A percentile compares a stretch with the other conserved stretches of the same genome.
Conservation (phyloP, 1,284 basidiomycete species). For the Fomes fomentarius region DNA sequence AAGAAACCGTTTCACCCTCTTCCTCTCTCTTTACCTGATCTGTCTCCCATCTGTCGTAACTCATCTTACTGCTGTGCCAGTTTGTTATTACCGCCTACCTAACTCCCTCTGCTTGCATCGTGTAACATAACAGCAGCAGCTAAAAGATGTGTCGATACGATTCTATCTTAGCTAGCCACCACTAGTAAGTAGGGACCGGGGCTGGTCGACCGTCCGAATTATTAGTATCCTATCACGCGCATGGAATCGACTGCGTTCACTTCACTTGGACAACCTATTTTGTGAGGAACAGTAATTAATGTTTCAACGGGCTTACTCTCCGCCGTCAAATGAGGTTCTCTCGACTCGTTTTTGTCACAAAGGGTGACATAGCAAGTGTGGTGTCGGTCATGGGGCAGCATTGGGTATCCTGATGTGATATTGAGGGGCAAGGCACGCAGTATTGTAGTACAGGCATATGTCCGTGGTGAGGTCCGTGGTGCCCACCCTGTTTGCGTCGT, state of each 20-base stretch:
- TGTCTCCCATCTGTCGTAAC: conserved; percentile 23
- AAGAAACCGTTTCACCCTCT: conserved; percentile 1
- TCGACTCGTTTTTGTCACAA: too few species aligned
- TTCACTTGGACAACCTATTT: not conserved
- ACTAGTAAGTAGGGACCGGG: conserved; percentile 22
- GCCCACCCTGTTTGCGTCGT: conserved; percentile 1
- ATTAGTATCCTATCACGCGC: conserved; percentile 22
- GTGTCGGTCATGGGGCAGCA: too few species aligned
- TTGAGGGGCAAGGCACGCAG: conserved; percentile 3
- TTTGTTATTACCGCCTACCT: conserved; percentile 19
- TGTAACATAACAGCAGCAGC: conserved; percentile 28
- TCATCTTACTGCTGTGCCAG: conserved; percentile 26
- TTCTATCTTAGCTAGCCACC: conserved; percentile 26
- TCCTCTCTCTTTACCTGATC: conserved; percentile 5
- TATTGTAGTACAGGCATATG: conserved; percentile 18
- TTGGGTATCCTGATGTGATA: conserved; percentile 10
- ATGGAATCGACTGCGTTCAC: conserved; percentile 15
- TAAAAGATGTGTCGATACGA: conserved; percentile 29
- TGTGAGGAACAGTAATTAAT: too few species aligned
- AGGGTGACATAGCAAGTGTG: too few species aligned
- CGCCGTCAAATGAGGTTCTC: too few species aligned
- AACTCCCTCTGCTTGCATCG: conserved; percentile 20
- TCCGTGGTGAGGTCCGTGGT: conserved; percentile 5
- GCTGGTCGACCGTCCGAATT: conserved; percentile 24
- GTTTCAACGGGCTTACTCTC: too few species aligned